Evolutionary conservation across 768 basidiomycete genomes (phyloP), one percentile per base, ranked within the genome.

Genomic region (Inosperma sp.): DNA sequence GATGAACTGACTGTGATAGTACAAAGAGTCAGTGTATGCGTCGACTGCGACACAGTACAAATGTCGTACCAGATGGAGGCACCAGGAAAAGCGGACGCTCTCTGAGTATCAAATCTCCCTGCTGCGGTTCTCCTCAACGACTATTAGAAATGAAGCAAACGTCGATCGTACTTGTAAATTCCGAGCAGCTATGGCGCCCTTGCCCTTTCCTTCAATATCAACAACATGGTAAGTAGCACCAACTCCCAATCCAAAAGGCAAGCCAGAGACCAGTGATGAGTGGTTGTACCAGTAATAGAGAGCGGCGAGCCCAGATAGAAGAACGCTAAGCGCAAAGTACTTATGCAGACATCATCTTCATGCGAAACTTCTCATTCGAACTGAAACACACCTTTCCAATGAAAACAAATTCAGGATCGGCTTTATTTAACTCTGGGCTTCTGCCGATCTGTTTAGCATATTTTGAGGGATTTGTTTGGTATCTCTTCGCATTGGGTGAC

Each of bases 81-180:
- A 83, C 73, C 5, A 71, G 55, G 55, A 86, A 76, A 2, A 82
- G 63, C 4, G 83, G 81, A 35, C 65, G 64, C 60, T 86, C 83
- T 34, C 68, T 72, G 3, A 83, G 67, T 13, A 86, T 55, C 1
- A 78, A 64, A 57, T 85, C 82, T 43, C 82, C 83, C 74, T 75
- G 81, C 80, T 80, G 51, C 54, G 36, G n/a, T n/a, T n/a, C n/a
- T n/a, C n/a, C n/a, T n/a, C n/a, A n/a, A n/a, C 21, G n/a, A 29
- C 39, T 21, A 50, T 30, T 34, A 19, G 2, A 10, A 16, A 17
- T 33, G 21, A 29, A 2, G 17, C 22, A 19, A 31, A n/a, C 22
- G 40, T 25, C 8, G 14, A 64, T 23, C 48, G 7, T 49, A 77
- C 80, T 62, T 72, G 61, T 19, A 83, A 82, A 59, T 78, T 71